Percentiles rank a stretch among this genome's conserved stretches.
These are phyloP conservation scores for Collybia mongolica DNA, from an alignment of 768 basidiomycete genomes.

Conservation along the genomic window DNA sequence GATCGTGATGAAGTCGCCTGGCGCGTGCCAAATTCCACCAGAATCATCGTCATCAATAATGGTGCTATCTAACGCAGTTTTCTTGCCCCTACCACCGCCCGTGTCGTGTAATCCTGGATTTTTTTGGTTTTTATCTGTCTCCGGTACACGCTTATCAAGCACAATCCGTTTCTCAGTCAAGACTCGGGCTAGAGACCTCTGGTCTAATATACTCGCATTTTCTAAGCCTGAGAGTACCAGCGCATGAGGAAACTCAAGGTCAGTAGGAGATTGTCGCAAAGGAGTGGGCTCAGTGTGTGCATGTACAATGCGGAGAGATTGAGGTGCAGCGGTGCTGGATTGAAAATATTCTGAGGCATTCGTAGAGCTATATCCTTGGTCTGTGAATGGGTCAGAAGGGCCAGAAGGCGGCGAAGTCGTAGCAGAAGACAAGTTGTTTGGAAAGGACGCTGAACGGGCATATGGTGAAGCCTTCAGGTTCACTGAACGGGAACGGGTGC, in stretches of 20 bases:
- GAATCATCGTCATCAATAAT: slow-evolving; percentile 26
- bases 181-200: slow-evolving; percentile 54
- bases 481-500: slow-evolving; percentile 8
- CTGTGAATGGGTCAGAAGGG: slow-evolving; percentile 5
- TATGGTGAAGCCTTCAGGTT: slow-evolving; percentile 17
- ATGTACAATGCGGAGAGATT: slow-evolving; percentile 22
- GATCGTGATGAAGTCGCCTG: slow-evolving; percentile 68
- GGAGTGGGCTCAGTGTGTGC: slow-evolving; percentile 34
- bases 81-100: neutral
- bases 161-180: slow-evolving; percentile 51
- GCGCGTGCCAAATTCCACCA: slow-evolving; percentile 52
- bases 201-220: slow-evolving; percentile 49
- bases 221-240: slow-evolving; percentile 76
- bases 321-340: slow-evolving; percentile 12
- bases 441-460: slow-evolving; percentile 32
- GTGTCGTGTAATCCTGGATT: slow-evolving; percentile 7
- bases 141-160: slow-evolving; percentile 22
- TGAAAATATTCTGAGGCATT: slow-evolving; percentile 1
- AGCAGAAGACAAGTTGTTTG: slow-evolving; percentile 25
- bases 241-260: slow-evolving; percentile 48
- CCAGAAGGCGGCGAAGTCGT: slow-evolving; percentile 2
- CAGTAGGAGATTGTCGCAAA: slow-evolving; percentile 5
- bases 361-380: slow-evolving; percentile 4
- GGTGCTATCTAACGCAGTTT: slow-evolving; percentile 9
- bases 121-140: slow-evolving; percentile 18